These are phyloP conservation scores for Jimgerdemannia lactiflua DNA, from an alignment of 192 early-diverging fungal species.

Conservation along the genomic window DNA sequence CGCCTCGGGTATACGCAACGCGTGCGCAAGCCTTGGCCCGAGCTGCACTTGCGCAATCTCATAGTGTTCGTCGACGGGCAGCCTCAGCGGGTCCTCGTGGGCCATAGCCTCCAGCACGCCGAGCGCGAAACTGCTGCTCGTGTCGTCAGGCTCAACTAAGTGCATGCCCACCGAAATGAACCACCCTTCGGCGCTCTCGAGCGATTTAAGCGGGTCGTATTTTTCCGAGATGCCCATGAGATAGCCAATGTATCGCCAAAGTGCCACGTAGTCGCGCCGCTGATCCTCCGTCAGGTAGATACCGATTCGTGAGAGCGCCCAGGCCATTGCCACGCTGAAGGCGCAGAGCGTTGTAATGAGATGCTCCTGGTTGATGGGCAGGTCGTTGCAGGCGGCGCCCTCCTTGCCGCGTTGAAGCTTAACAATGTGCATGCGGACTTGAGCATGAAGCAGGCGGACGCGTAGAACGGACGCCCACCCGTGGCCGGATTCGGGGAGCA, in stretches of 20 bases:
- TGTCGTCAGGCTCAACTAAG: not conserved
- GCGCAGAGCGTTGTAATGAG: constrained; percentile 18
- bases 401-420: constrained; percentile 18
- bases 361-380: constrained; percentile 37
- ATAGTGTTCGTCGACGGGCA: too few species aligned
- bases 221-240: constrained; percentile 42
- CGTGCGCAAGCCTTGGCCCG: too few species aligned
- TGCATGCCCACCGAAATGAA: not conserved
- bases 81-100: too few species aligned
- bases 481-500: constrained; percentile 14
- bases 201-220: not conserved
- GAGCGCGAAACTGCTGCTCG: too few species aligned
- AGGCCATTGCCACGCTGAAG: constrained; percentile 25
- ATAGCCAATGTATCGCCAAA: constrained; percentile 47
- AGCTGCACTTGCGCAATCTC: too few species aligned
- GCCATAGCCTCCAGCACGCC: too few species aligned
- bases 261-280: constrained; percentile 37
- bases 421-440: constrained; percentile 15
- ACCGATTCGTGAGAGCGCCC: constrained; percentile 11
- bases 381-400: constrained; percentile 17
- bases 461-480: constrained; percentile 28
- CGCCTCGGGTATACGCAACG: too few species aligned
- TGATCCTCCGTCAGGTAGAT: constrained; percentile 26
- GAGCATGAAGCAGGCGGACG: constrained; percentile 24
- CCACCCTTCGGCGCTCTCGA: not conserved